Conservation (phyloP, 2,329 filamentous ascomycete species). For the Ceratocystis smalleyi region DNA sequence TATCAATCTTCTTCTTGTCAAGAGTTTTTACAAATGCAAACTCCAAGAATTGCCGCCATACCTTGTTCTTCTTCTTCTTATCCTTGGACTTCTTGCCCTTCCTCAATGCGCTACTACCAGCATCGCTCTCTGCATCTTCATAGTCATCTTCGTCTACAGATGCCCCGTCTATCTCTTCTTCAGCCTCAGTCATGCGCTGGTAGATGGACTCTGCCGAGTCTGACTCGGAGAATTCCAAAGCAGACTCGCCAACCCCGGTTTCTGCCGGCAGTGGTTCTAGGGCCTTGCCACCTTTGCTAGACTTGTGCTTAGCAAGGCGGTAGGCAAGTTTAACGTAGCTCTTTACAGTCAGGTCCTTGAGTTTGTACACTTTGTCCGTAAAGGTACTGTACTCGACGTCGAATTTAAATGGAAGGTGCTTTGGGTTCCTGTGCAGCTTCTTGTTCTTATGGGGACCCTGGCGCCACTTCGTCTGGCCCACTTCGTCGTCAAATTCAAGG, state of each 20-base stretch:
- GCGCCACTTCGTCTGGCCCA: constrained; percentile 38
- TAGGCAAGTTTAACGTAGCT: constrained; percentile 68
- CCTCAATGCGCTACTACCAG: not conserved
- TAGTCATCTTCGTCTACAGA: constrained; percentile 20
- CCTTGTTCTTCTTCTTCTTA: constrained; percentile 44
- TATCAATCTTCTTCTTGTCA: constrained; percentile 47
- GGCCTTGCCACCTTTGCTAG: constrained; percentile 9
- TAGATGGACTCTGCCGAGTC: not conserved
- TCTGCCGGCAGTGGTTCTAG: not conserved
- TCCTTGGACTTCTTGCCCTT: constrained; percentile 28
- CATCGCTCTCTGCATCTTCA: constrained; percentile 14
- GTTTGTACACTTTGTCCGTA: constrained; percentile 55
- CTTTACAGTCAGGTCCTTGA: constrained; percentile 71
- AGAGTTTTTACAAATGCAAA: constrained; percentile 68
- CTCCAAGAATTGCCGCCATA: constrained; percentile 62
- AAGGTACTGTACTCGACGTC: constrained; percentile 79
- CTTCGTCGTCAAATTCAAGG: constrained; percentile 18
- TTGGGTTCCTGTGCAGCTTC: constrained; percentile 36
- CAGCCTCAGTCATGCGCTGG: constrained; percentile 16
- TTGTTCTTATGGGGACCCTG: constrained; percentile 48
- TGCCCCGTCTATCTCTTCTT: constrained; percentile 19
- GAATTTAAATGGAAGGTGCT: constrained; percentile 52
- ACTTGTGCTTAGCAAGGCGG: constrained; percentile 46
- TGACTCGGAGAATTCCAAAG: not conserved
- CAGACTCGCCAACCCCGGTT: not conserved